Conservation (phyloP, 1,284 basidiomycete species). For the Pseudozyma tsukubaensis region DNA sequence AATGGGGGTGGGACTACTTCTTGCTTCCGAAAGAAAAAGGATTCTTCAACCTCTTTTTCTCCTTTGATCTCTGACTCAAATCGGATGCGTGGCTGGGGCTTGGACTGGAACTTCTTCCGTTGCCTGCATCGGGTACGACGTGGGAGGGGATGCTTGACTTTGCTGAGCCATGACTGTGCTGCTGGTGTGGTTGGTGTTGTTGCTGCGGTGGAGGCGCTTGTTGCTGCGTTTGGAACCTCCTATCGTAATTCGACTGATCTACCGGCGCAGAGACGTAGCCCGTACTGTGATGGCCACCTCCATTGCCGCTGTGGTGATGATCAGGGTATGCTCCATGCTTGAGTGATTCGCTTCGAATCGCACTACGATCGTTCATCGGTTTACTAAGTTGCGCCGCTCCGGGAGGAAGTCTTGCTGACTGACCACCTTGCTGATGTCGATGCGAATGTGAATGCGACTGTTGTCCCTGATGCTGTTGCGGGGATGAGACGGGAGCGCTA, state of each 20-base stretch:
- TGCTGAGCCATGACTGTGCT: neutral
- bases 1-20: slow-evolving; percentile 28
- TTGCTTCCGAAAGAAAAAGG: slow-evolving; percentile 55
- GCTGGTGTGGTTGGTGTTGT: slow-evolving; percentile 11
- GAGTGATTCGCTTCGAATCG: slow-evolving; percentile 33
- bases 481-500: too few species aligned
- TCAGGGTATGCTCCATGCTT: slow-evolving; percentile 22
- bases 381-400: slow-evolving; percentile 38
- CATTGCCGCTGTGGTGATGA: slow-evolving; percentile 7
- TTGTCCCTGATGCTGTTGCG: slow-evolving; percentile 11
- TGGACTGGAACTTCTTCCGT: slow-evolving; percentile 22
- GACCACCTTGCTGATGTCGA: neutral
- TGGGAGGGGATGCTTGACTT: slow-evolving; percentile 18
- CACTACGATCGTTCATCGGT: slow-evolving; percentile 50
- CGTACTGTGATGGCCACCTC: neutral
- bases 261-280: slow-evolving; percentile 13
- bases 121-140: neutral
- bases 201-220: neutral
- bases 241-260: slow-evolving; percentile 26
- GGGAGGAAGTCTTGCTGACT: too few species aligned
- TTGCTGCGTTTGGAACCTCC: slow-evolving; percentile 23
- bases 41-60: slow-evolving; percentile 54
- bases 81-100: slow-evolving; percentile 30
- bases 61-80: slow-evolving; percentile 34
- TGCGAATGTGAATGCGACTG: slow-evolving; percentile 7